Percentiles rank a stretch among this genome's conserved stretches.
Evolutionary conservation across 805 yeast species (phyloP).

Genomic region (Torulaspora quercuum): DNA sequence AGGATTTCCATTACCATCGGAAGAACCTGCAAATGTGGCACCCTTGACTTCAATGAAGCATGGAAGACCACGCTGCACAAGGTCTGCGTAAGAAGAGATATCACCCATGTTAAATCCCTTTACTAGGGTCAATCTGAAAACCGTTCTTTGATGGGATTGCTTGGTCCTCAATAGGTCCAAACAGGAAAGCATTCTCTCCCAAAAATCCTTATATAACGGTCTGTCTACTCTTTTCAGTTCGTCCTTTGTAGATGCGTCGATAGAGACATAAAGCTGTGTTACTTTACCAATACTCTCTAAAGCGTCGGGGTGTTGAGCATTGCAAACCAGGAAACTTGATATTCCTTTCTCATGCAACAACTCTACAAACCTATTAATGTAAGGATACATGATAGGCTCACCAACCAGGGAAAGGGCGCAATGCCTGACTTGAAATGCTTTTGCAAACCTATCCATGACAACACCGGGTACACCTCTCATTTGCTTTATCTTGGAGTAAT

Average conservation of each 20-base stretch:
- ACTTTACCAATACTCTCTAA: constrained; percentile 66
- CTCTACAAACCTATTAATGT: constrained; percentile 77
- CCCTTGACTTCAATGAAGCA: constrained; percentile 91
- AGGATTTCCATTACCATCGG: constrained; percentile 78
- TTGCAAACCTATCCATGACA: constrained; percentile 82
- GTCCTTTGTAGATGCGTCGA: constrained; percentile 86
- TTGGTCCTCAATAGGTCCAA: constrained; percentile 70
- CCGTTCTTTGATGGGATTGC: constrained; percentile 83
- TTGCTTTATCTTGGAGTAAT: constrained; percentile 86
- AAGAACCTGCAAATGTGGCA: constrained; percentile 92
- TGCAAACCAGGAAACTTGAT: constrained; percentile 86
- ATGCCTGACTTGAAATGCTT: constrained; percentile 83
- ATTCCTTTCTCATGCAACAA: constrained; percentile 78
- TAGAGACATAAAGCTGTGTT: constrained; percentile 87
- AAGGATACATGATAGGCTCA: constrained; percentile 91
- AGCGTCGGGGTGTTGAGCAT: constrained; percentile 93
- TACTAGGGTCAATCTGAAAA: constrained; percentile 82
- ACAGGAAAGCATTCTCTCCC: constrained; percentile 84
- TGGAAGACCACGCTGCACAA: constrained; percentile 77
- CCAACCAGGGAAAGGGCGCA: constrained; percentile 93
- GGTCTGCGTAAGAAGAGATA: constrained; percentile 75
- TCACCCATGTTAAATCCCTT: constrained; percentile 90
- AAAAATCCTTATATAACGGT: constrained; percentile 84
- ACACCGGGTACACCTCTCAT: constrained; percentile 96
- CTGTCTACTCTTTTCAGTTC: constrained; percentile 81